A percentile compares a stretch with the other conserved stretches of the same genome.
phyloP scores from a whole-genome alignment of 2,329 filamentous ascomycete genomes.

The Salinomyces thailandicus region DNA sequence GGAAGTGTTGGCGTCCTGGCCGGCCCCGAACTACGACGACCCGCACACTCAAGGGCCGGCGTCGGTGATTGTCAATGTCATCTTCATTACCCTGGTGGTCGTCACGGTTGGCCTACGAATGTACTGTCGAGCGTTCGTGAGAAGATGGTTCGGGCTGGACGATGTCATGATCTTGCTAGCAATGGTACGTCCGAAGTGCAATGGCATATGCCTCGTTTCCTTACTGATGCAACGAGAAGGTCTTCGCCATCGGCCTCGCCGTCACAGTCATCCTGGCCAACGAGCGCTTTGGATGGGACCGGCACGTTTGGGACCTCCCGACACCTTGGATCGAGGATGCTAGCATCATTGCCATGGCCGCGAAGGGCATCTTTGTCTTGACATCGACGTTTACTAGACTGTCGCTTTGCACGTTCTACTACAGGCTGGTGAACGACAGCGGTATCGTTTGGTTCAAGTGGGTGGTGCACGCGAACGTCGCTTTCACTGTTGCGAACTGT shows the following conservation, averaged over 20 bases:
- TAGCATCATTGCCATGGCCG: conserved; percentile 31
- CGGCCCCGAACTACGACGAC: conserved; percentile 32
- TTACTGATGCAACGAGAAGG: conserved; percentile 14
- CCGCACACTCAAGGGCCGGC: conserved; percentile 31
- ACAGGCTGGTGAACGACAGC: conserved; percentile 34
- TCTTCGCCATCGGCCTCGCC: conserved; percentile 30
- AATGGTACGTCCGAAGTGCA: conserved; percentile 22
- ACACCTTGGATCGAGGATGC: conserved; percentile 13
- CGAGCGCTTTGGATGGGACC: conserved; percentile 31
- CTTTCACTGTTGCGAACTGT: conserved; percentile 28
- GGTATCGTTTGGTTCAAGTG: conserved; percentile 30
- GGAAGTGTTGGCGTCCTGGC: conserved; percentile 28
- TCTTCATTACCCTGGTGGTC: conserved; percentile 29
- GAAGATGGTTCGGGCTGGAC: conserved; percentile 34
- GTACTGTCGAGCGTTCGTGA: conserved; percentile 32
- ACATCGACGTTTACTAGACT: conserved; percentile 35
- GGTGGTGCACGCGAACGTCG: conserved; percentile 30
- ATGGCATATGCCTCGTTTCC: conserved; percentile 2
- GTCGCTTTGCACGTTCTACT: conserved; percentile 38
- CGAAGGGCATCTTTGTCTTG: conserved; percentile 33
- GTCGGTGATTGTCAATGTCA: conserved; percentile 30
- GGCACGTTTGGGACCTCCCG: conserved; percentile 35
- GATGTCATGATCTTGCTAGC: conserved; percentile 33
- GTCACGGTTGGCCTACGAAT: conserved; percentile 29
- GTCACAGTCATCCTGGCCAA: conserved; percentile 33